Base-by-base conservation (phyloP, 352 stramenopile species). In the Blastocystis sp. region DNA sequence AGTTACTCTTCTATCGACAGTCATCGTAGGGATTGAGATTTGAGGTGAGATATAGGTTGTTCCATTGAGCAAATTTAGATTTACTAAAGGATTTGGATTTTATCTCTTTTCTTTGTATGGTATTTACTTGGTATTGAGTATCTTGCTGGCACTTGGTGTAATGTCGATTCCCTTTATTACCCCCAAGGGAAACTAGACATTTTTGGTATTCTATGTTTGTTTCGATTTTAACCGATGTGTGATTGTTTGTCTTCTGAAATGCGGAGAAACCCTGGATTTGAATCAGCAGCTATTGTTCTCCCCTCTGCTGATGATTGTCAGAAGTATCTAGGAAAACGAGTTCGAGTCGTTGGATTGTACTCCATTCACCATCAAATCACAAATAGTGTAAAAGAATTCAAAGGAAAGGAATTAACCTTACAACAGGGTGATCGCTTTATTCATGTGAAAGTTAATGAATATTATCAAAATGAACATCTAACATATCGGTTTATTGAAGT, bases 41-140 rank as follows among this genome's bases (percentile, higher is more conserved):
- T n/a, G 27, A 6, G 42, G 0, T 74, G 63, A 37, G 2, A 1
- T 27, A n/a, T 43, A 74, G 63, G 11, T 12, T 14, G 71, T 83
- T 71, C 58, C 74, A 24, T n/a, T 56, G 14, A 56, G 73, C 11
- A 49, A 63, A n/a, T 73, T 42, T 24, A 27, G 51, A 49, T 54
- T 89, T 16, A 81, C 78, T 6, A 87, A 88, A 46, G 67, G 66
- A 57, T 88, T 86, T 78, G 87, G 87, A 9, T 24, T 86, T 39
- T 89, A 87, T 49, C 49, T 89, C 16, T 80, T 88, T 39, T 65
- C 14, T 19, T 56, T 89, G 29, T 89, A 89, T 66, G 46, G 5
- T 35, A 39, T 87, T n/a, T 89, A 87, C 69, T 86, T 86, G 24
- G 65, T 87, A 19, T 27, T 66, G 39, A 88, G 61, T 6, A 63